phyloP scores from a whole-genome alignment of 345 rosid species.

The Mangifera indica region DNA sequence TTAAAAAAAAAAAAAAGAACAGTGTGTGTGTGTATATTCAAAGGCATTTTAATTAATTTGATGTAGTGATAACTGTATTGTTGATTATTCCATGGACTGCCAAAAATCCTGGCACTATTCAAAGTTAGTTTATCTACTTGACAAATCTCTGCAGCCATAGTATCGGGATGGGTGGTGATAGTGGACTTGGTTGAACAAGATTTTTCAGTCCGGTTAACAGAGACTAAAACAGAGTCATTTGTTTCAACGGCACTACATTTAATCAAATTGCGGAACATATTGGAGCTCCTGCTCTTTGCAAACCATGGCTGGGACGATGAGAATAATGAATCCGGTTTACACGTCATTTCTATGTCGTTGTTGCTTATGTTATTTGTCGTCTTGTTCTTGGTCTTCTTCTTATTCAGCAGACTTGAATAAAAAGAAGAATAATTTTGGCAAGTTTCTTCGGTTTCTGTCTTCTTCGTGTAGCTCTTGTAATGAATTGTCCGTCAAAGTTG shows the following conservation, averaged over 20 bases:
- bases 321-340: conserved; percentile 23
- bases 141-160: conserved; percentile 8
- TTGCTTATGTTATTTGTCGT: neutral
- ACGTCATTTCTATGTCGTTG: conserved; percentile 4
- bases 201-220: conserved; percentile 23
- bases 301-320: conserved; percentile 24
- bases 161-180: neutral
- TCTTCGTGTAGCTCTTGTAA: conserved; percentile 22
- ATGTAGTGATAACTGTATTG: conserved; percentile 38
- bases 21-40: too few relatives aligned
- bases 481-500: conserved; percentile 43
- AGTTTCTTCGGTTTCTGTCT: conserved; percentile 10
- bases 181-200: neutral
- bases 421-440: neutral
- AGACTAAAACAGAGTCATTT: conserved; percentile 45
- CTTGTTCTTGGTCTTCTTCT: conserved; percentile 6
- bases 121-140: conserved; percentile 8
- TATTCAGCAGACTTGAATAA: conserved; percentile 5
- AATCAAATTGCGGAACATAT: conserved; percentile 44
- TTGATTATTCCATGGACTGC: conserved; percentile 37
- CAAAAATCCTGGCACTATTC: conserved; percentile 24
- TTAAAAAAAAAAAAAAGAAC: neutral
- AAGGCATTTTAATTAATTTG: neutral
- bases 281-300: conserved; percentile 40
- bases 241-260: conserved; percentile 53